Conservation (phyloP, 2,329 filamentous ascomycete genomes). For the Pestalotiopsis fici region DNA sequence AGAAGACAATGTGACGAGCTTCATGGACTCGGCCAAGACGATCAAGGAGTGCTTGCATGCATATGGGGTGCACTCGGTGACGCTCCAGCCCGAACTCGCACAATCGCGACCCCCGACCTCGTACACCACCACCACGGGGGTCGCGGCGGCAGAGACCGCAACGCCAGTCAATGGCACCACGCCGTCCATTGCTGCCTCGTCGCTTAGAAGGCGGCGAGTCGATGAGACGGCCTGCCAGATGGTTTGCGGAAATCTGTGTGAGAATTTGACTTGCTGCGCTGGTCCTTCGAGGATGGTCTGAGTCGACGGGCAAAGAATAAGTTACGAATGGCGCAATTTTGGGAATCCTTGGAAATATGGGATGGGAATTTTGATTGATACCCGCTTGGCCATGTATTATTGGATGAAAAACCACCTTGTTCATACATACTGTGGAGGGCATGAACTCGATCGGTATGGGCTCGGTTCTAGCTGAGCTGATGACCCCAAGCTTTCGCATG, state of each 20-base stretch:
- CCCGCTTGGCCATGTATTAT: not conserved
- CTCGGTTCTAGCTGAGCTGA: too few relatives aligned
- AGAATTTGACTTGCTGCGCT: slow-evolving; percentile 29
- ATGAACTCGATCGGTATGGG: not conserved
- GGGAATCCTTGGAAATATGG: not conserved
- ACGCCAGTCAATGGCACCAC: not conserved
- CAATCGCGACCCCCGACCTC: slow-evolving; percentile 5
- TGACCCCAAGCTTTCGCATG: too few relatives aligned
- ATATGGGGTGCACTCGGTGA: slow-evolving; percentile 72
- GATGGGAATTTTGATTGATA: not conserved
- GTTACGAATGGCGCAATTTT: not conserved
- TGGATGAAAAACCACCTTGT: not conserved
- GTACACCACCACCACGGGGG: not conserved
- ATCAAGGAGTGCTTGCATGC: slow-evolving; percentile 71
- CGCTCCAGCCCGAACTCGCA: slow-evolving; percentile 65
- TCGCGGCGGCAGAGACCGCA: not conserved
- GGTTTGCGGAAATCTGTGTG: slow-evolving; percentile 29
- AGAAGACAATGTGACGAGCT: slow-evolving; percentile 55
- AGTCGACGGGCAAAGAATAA: not conserved
- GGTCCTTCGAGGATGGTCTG: not conserved
- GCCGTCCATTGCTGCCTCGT: slow-evolving; percentile 16
- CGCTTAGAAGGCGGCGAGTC: slow-evolving; percentile 28
- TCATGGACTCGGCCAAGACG: slow-evolving; percentile 61
- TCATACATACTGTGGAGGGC: not conserved
- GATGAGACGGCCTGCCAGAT: slow-evolving; percentile 27